phyloP scores from a whole-genome alignment of 208 protist species.

The Blechomonas ayalai region DNA sequence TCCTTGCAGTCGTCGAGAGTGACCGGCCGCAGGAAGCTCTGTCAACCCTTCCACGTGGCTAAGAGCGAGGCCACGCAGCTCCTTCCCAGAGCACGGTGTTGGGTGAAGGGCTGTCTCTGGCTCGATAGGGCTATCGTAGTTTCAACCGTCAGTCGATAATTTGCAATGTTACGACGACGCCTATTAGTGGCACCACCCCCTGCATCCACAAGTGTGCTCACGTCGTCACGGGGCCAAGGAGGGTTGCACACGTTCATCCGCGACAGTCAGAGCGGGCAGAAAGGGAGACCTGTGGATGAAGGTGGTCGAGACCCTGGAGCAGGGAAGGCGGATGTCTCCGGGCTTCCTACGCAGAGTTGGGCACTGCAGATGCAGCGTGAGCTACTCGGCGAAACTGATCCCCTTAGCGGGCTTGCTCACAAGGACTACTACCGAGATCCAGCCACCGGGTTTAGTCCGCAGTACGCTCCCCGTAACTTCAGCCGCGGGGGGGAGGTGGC shows the following conservation, averaged over 20 bases:
- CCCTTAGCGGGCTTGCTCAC: conserved; percentile 68
- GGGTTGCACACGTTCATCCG: conserved; percentile 47
- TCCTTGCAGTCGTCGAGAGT: too few species aligned
- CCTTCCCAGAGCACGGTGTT: too few species aligned
- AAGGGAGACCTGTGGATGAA: background rate
- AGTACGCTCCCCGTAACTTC: conserved; percentile 87
- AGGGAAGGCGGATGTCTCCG: too few species aligned
- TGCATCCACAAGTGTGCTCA: background rate
- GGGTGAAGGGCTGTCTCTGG: too few species aligned
- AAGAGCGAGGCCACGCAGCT: too few species aligned
- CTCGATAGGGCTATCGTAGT: too few species aligned
- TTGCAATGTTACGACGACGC: too few species aligned
- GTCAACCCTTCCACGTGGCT: too few species aligned
- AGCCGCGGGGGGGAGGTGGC: conserved; percentile 39
- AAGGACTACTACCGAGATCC: conserved; percentile 87
- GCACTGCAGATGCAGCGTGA: conserved; percentile 65
- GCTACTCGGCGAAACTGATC: conserved; percentile 58
- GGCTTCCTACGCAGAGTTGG: conserved; percentile 44
- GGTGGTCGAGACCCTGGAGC: too few species aligned
- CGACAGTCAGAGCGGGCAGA: conserved; percentile 9
- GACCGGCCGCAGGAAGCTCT: too few species aligned
- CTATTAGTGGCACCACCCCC: background rate
- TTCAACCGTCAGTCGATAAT: too few species aligned
- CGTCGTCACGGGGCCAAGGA: conserved; percentile 1
- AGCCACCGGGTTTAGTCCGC: conserved; percentile 52